Conservation (phyloP, 805 yeast species). For the Barnettozyma sucrosica region DNA sequence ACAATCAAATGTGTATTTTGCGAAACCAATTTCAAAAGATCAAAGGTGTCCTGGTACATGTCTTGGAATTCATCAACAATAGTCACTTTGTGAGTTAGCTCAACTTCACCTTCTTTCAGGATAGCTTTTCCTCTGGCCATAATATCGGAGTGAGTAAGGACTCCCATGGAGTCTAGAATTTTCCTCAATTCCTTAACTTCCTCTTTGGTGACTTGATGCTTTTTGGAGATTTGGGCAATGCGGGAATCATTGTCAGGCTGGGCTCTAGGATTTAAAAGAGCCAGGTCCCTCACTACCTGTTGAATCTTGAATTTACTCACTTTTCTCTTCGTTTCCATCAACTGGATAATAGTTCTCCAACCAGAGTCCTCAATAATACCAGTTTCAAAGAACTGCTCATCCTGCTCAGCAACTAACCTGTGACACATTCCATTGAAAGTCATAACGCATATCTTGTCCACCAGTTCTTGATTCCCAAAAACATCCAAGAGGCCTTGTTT, state of each 20-base stretch:
- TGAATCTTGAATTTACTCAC: constrained; percentile 12
- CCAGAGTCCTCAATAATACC: constrained; percentile 50
- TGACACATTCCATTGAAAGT: constrained; percentile 67
- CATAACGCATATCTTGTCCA: constrained; percentile 33
- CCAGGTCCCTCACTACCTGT: background rate
- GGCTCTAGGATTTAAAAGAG: background rate
- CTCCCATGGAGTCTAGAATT: constrained; percentile 12
- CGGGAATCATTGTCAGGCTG: background rate
- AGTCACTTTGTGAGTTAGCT: constrained; percentile 32
- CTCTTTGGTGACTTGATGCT: background rate
- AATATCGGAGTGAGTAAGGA: constrained; percentile 21
- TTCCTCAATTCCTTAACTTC: constrained; percentile 5
- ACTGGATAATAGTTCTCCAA: constrained; percentile 40
- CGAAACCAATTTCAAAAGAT: constrained; percentile 36
- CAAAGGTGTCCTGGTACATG: constrained; percentile 45
- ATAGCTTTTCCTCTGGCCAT: constrained; percentile 29
- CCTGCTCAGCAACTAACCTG: constrained; percentile 36
- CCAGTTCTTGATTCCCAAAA: constrained; percentile 31
- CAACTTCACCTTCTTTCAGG: constrained; percentile 21
- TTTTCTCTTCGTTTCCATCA: constrained; percentile 20
- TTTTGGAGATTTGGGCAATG: background rate
- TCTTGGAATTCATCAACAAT: constrained; percentile 76
- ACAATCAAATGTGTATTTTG: constrained; percentile 47
- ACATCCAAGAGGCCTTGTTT: constrained; percentile 27
- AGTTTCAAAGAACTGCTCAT: constrained; percentile 19